Conservation (phyloP, 129 eudicot genomes). For the Chrysanthemum makinoi region DNA sequence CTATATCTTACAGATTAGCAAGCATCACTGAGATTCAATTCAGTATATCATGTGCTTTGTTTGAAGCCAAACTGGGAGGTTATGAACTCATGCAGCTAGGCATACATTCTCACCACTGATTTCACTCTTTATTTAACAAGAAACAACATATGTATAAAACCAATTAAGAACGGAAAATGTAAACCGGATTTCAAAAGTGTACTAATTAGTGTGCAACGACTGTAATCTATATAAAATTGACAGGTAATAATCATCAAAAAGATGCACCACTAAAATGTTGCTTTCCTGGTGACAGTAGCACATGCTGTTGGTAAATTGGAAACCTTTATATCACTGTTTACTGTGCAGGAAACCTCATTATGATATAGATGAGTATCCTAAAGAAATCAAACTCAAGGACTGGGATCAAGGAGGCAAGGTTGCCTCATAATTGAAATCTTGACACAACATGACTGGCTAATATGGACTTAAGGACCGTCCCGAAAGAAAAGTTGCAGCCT, state of each 20-base stretch:
- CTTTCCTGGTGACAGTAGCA: slow-evolving; percentile 32
- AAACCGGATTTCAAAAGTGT: neutral
- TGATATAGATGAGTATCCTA: slow-evolving; percentile 12
- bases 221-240: neutral
- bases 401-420: slow-evolving; percentile 23
- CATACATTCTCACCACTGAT: too few species aligned
- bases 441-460: slow-evolving; percentile 27
- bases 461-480: slow-evolving; percentile 17
- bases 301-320: slow-evolving; percentile 25
- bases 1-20: too few species aligned
- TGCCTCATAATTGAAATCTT: slow-evolving; percentile 8
- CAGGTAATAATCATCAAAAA: slow-evolving; percentile 3
- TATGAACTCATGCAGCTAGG: too few species aligned
- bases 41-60: too few species aligned
- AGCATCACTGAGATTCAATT: too few species aligned
- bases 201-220: neutral
- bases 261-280: slow-evolving; percentile 27
- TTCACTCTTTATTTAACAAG: too few species aligned
- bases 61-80: too few species aligned
- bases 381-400: slow-evolving; percentile 11
- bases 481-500: slow-evolving; percentile 22
- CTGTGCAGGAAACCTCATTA: slow-evolving; percentile 11
- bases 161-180: neutral
- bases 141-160: too few species aligned
- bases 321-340: slow-evolving; percentile 21